Percentiles rank a stretch among this genome's conserved stretches.
Conservation (phyloP, 441 rosid species). For the Isatis lusitanica region DNA sequence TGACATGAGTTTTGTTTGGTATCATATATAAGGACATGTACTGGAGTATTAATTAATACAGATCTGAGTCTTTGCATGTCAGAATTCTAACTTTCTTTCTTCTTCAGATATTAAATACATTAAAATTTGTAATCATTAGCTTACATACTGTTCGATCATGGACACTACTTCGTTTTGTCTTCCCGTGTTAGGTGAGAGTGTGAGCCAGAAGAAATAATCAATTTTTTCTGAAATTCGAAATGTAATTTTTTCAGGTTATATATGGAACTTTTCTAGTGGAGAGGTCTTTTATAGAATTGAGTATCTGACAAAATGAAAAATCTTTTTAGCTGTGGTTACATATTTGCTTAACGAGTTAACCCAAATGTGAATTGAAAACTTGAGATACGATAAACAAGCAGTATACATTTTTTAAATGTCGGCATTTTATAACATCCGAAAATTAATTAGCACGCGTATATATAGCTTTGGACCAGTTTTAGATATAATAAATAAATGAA, state of each 20-base stretch:
- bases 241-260: neutral
- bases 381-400: neutral
- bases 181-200: conserved; percentile 30
- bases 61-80: neutral
- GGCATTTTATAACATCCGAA: neutral
- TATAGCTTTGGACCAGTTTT: conserved; percentile 29
- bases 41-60: neutral
- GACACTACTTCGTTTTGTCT: conserved; percentile 33
- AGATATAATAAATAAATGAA: conserved; percentile 9
- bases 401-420: neutral
- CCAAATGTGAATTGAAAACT: neutral
- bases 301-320: neutral
- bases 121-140: conserved; percentile 7
- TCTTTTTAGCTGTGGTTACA: neutral
- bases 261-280: neutral
- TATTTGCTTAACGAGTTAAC: neutral
- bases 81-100: neutral
- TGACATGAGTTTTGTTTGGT: neutral
- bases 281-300: neutral
- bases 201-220: conserved; percentile 1
- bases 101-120: neutral
- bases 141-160: conserved; percentile 20
- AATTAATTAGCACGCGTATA: conserved; percentile 22
- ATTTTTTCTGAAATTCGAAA: conserved; percentile 12
- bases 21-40: neutral